Conservation (phyloP, 2,329 filamentous ascomycete species). For the Aspergillus sp. region DNA sequence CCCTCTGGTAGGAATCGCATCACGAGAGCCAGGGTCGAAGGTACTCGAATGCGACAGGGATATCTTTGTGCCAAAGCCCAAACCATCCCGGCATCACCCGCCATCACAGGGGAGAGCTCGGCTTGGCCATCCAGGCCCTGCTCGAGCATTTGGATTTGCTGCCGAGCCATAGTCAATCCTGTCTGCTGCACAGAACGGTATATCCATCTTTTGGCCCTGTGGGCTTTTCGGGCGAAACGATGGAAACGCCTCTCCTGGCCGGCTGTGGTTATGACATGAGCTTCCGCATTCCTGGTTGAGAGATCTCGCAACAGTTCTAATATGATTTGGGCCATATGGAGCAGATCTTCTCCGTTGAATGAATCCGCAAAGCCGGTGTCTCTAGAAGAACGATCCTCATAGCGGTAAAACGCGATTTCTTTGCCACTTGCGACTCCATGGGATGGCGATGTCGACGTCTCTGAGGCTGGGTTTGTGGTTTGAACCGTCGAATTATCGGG, state of each 20-base stretch:
- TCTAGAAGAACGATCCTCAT: not conserved
- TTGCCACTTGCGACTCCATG: not conserved
- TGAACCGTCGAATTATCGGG: no score
- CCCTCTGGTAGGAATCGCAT: not conserved
- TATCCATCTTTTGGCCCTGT: not conserved
- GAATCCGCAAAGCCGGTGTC: not conserved
- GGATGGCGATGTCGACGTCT: no score
- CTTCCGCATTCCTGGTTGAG: not conserved
- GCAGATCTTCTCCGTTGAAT: not conserved
- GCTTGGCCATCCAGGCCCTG: not conserved
- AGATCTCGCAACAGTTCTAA: not conserved
- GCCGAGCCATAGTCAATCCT: not conserved
- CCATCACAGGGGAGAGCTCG: not conserved
- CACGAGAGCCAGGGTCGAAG: not conserved
- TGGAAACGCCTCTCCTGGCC: not conserved
- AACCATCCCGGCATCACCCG: not conserved
- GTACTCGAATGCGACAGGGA: not conserved
- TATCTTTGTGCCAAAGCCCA: not conserved
- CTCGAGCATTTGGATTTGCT: not conserved
- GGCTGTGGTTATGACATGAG: not conserved
- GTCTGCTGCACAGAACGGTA: not conserved
- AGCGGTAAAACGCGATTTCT: not conserved
- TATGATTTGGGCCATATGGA: not conserved
- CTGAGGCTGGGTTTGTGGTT: no score
- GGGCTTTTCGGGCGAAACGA: not conserved